Evolutionary conservation across 345 rosid species (phyloP), one percentile per base, ranked within the genome.

Genomic region (Mallotus nudiflorus): DNA sequence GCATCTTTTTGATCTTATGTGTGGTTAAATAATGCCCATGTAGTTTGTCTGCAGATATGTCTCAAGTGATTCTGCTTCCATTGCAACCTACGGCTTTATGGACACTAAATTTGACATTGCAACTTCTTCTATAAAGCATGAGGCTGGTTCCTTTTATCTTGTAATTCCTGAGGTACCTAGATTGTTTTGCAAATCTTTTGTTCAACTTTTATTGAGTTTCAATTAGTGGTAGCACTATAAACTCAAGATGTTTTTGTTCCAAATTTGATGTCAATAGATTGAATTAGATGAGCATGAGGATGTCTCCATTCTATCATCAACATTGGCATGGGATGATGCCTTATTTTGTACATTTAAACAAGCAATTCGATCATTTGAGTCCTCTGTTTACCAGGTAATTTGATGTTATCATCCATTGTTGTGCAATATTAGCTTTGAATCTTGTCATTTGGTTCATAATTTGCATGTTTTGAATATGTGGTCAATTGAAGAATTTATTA

Each of bases 101-200:
- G 89, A 91, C 82, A 75, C 84, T 73, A 70, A 78, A 61, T 84
- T 89, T 56, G 53, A 72, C 49, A 14, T 53, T 3, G 75, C 79
- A 69, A 74, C 72, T 39, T 85, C 85, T 73, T 80, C 85, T 44
- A 68, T 88, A 71, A 78, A 82, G 74, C 84, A 75, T 73, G 85
- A 82, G 76, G 78, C 84, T 73, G 97, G 88, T 78, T 85, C 90
- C 35, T 88, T 81, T 82, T 89, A 82, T 82, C 83, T 88, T 68
- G 80, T 89, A 54, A 76, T 91, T 81, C 98, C 98, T 79, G 87
- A 88, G 98, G 98, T 91, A 55, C 49, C 67, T 68, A 53, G 67
- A 44, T 68, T 29, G 22, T 66, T 54, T 76, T 58, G 50, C 37
- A 25, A 52, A 45, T 55, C 51, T 18, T 57, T 60, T 64, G 29